Evolutionary conservation across 1,284 basidiomycete species (phyloP).

Genomic region (Ceratobasidium sp.): DNA sequence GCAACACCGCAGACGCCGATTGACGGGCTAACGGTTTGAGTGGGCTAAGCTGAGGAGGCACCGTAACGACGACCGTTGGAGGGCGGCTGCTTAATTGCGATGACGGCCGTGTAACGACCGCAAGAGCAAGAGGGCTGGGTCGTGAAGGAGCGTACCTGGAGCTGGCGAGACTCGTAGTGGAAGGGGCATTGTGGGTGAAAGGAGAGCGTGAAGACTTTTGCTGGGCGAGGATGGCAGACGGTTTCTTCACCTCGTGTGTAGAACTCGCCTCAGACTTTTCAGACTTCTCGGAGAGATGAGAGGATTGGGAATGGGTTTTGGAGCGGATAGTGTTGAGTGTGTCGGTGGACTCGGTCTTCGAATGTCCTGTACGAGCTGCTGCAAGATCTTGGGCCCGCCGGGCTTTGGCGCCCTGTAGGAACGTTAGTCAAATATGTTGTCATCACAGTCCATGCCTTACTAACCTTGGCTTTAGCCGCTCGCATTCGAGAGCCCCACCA

Average conservation of each 20-base stretch:
- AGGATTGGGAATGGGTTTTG: not conserved
- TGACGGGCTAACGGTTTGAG: too few relatives aligned
- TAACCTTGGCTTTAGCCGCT: constrained; percentile 10
- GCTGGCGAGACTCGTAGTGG: constrained; percentile 22
- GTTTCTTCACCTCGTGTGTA: constrained; percentile 12
- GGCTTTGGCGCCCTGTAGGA: constrained; percentile 14
- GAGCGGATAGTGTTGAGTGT: not conserved
- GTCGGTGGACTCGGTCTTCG: constrained; percentile 21
- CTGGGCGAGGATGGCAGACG: constrained; percentile 23
- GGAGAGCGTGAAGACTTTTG: constrained; percentile 8
- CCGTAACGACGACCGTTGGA: not conserved
- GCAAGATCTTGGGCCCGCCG: constrained; percentile 16
- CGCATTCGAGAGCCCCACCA: constrained; percentile 30
- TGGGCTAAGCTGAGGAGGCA: not conserved
- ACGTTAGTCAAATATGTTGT: not conserved
- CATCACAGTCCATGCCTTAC: not conserved
- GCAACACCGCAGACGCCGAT: not conserved
- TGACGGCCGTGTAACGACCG: constrained; percentile 8
- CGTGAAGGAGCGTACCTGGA: constrained; percentile 29
- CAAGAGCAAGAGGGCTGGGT: constrained; percentile 21
- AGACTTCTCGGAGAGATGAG: constrained; percentile 8
- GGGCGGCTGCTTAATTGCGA: constrained; percentile 16
- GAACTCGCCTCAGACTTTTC: not conserved
- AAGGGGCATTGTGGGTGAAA: not conserved
- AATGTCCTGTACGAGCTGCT: not conserved